Evolutionary conservation across 768 basidiomycete genomes (phyloP), one percentile per base, ranked within the genome.

Genomic region (Amanita fuliginea): DNA sequence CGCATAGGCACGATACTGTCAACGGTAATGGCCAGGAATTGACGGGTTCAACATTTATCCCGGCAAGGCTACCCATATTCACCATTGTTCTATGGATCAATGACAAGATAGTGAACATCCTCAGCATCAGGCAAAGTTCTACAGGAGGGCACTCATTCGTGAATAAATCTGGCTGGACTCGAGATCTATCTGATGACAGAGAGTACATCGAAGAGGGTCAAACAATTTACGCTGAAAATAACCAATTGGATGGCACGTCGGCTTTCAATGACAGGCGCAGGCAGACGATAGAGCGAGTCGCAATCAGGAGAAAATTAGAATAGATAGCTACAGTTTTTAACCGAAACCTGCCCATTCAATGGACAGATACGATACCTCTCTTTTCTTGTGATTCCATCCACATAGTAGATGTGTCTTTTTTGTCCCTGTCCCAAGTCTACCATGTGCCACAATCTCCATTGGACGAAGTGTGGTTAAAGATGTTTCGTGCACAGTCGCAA

Each of bases 391-490:
- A 57, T 95, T 81, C 85, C 87, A 96, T 28, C 83, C 80, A 57
- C 92, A 96, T 3, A 98, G 67, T 26, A 98, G 67, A 62, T 97
- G 94, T 0, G 91, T 80, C 66, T 99, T 99, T 65, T 97, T 98
- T 7, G 96, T 97, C 9, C 88, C 96, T 3, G 96, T 99, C 1
- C 95, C 96, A 30, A 99, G 67, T 30, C 96, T 76, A 14, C 96
- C 96, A 61, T 93, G 93, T 0, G 95, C 94, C 19, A 99, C 87
- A 41, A 99, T 78, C 63, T 98, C 92, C 80, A 95, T 88, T 4
- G 96, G 93, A 42, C 75, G 71, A 45, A 99, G 71, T 1, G 72
- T 55, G 10, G 78, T 59, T 42, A 63, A 54, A 2, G 78, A 77
- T 6, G 85, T 79, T 10, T 85, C 75, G 26, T 90, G 64, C 10